Conservation (phyloP, 257 asterid genomes). For the Eustoma russellianum region DNA sequence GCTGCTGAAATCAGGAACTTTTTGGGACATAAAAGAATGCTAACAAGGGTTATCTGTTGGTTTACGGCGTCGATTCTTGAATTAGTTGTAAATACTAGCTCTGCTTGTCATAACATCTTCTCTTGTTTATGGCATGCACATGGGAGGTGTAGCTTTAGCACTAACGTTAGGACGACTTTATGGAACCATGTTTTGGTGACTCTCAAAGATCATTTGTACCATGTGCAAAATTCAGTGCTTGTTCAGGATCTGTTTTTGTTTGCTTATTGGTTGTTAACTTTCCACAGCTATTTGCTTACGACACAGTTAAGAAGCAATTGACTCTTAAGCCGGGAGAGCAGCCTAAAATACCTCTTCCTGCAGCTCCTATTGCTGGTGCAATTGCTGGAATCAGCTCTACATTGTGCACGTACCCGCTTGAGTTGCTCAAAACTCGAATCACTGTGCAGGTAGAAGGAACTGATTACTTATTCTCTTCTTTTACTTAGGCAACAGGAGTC, state of each 20-base stretch:
- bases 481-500: background rate
- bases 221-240: background rate
- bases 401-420: slow-evolving; percentile 44
- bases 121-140: too few species aligned
- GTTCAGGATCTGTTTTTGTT: too few species aligned
- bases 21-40: too few species aligned
- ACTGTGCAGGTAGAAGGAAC: slow-evolving; percentile 35
- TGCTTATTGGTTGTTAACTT: slow-evolving; percentile 1
- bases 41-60: too few species aligned
- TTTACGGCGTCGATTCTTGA: too few species aligned
- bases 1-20: too few species aligned
- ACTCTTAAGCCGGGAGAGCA: slow-evolving; percentile 38
- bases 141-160: too few species aligned
- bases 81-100: too few species aligned
- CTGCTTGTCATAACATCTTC: too few species aligned
- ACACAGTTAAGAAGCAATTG: slow-evolving; percentile 40
- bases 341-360: slow-evolving; percentile 28
- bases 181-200: background rate
- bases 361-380: slow-evolving; percentile 39
- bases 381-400: slow-evolving; percentile 45
- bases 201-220: background rate
- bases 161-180: background rate
- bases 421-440: slow-evolving; percentile 45
- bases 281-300: slow-evolving; percentile 42
- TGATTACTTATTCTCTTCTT: background rate